These are phyloP conservation scores for Pythium folliculosum DNA, from an alignment of 352 stramenopile genomes.

Conservation along the genomic window DNA sequence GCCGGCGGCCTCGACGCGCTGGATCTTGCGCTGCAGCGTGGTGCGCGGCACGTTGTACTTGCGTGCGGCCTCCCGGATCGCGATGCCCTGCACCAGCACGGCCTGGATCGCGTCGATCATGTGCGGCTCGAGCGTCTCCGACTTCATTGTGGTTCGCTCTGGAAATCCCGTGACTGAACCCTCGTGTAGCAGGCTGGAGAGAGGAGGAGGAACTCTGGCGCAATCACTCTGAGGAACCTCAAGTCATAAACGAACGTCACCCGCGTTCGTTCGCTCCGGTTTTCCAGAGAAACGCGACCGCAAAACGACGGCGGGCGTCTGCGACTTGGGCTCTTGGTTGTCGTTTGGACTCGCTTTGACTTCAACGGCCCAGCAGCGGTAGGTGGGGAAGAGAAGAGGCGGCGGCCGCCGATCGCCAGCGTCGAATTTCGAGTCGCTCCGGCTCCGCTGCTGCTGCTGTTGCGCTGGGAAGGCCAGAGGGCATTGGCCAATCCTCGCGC, in stretches of 20 bases:
- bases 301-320: conserved; percentile 20
- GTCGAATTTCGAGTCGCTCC: conserved; percentile 22
- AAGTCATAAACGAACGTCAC: background rate
- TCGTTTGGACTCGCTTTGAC: background rate
- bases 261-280: background rate
- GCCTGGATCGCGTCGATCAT: conserved; percentile 69
- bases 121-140: conserved; percentile 35
- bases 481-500: conserved; percentile 27
- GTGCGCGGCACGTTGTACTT: conserved; percentile 70
- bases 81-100: conserved; percentile 56
- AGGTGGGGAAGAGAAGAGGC: conserved; percentile 17
- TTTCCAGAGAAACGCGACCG: too few species aligned
- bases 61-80: conserved; percentile 70
- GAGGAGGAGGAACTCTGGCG: background rate
- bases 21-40: conserved; percentile 77
- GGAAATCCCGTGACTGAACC: conserved; percentile 20
- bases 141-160: conserved; percentile 24
- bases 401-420: conserved; percentile 16
- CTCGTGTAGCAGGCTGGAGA: background rate
- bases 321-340: background rate
- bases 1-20: conserved; percentile 15
- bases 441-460: background rate
- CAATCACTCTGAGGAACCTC: background rate
- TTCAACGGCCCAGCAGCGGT: conserved; percentile 21
- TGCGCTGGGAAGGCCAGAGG: background rate